Evolutionary conservation across 306 rosid species (phyloP).

Genomic region (Sicyos edulis): DNA sequence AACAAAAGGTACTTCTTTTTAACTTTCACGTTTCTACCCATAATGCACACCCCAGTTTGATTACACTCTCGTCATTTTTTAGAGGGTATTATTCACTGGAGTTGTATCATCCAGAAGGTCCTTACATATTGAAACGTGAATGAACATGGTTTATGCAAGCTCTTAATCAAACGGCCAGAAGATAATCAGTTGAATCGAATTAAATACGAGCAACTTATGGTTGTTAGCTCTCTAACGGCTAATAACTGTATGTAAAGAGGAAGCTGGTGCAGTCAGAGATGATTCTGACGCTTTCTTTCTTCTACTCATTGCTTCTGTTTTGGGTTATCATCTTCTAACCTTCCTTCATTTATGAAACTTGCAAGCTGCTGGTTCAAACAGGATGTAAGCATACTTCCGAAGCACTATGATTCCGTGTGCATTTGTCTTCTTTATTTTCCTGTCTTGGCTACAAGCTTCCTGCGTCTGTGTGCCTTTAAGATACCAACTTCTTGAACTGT

Average conservation of each 20-base stretch:
- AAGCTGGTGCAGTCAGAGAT: not conserved
- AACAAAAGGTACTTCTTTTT: slow-evolving; percentile 37
- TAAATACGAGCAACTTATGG: not conserved
- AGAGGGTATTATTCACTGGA: not conserved
- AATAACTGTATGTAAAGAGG: not conserved
- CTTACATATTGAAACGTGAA: not conserved
- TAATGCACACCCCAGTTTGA: not conserved
- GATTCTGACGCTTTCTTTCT: slow-evolving; percentile 1
- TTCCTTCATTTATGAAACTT: not conserved
- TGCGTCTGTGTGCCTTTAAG: not conserved
- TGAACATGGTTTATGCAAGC: not conserved
- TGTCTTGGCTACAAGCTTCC: slow-evolving; percentile 3
- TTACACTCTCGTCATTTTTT: not conserved
- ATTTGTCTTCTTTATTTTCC: not conserved
- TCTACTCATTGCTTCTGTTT: not conserved
- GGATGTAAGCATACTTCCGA: slow-evolving; percentile 14
- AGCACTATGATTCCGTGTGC: not conserved
- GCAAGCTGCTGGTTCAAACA: slow-evolving; percentile 3
- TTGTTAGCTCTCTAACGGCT: not conserved
- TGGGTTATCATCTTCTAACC: not conserved
- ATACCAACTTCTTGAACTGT: not conserved
- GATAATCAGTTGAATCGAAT: not conserved
- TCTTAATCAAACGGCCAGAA: not conserved
- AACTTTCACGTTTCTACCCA: not conserved
- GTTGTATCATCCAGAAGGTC: no score